Conservation (phyloP, 2,329 filamentous ascomycete species). For the Aspergillus pseudonomiae region DNA sequence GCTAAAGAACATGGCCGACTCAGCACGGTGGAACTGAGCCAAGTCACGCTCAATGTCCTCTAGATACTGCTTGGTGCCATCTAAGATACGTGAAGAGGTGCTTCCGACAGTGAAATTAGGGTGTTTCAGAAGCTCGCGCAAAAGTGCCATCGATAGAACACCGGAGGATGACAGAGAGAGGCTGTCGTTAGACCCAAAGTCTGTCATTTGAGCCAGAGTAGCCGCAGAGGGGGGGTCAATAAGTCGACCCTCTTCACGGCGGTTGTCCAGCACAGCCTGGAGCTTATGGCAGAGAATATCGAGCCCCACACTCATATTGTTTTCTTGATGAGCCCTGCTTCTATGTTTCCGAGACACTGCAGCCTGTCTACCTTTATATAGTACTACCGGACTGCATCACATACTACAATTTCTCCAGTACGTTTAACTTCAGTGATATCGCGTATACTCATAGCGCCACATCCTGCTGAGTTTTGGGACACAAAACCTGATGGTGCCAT, state of each 20-base stretch:
- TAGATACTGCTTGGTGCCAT: conserved; percentile 17
- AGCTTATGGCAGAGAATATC: conserved; percentile 13
- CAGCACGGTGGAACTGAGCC: conserved; percentile 56
- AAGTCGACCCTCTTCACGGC: conserved; percentile 13
- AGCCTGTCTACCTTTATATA: background rate
- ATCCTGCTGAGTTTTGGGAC: background rate
- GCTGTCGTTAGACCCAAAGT: conserved; percentile 23
- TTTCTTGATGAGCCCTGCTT: background rate
- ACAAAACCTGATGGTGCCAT: background rate
- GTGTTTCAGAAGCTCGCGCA: conserved; percentile 16
- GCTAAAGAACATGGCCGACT: conserved; percentile 55
- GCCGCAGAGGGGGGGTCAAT: conserved; percentile 8
- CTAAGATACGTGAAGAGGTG: conserved; percentile 14
- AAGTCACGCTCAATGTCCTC: conserved; percentile 51
- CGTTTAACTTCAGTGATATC: background rate
- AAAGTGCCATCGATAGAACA: conserved; percentile 9
- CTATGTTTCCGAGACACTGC: background rate
- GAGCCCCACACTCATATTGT: conserved; percentile 9
- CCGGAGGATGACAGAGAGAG: conserved; percentile 18
- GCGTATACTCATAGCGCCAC: background rate
- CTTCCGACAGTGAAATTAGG: conserved; percentile 18
- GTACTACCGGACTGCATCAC: background rate
- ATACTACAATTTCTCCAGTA: background rate
- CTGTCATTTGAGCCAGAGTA: conserved; percentile 9
- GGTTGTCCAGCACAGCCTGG: conserved; percentile 8